phyloP scores from a whole-genome alignment of 805 yeast species.

The Barnettozyma pratensis region DNA sequence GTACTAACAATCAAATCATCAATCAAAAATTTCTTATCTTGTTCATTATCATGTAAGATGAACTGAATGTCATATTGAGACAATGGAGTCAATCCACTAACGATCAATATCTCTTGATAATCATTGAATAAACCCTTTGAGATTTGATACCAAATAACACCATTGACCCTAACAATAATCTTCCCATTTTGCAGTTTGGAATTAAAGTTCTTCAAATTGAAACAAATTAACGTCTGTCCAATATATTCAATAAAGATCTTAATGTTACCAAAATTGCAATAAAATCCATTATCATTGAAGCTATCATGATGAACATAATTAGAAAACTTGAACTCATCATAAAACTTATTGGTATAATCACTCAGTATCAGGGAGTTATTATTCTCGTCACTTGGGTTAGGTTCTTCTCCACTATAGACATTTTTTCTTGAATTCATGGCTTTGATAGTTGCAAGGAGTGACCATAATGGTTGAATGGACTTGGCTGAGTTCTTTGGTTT shows the following conservation, averaged over 20 bases:
- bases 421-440: constrained; percentile 44
- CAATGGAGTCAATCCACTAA: constrained; percentile 59
- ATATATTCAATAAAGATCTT: constrained; percentile 42
- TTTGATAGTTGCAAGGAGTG: constrained; percentile 44
- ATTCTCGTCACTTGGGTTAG: constrained; percentile 12
- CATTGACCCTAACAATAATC: constrained; percentile 50
- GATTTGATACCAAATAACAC: constrained; percentile 65
- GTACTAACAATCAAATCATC: constrained; percentile 37
- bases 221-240: constrained; percentile 47
- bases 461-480: constrained; percentile 47
- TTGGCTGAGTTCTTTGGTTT: constrained; percentile 16
- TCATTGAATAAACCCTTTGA: constrained; percentile 43
- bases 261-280: constrained; percentile 25
- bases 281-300: constrained; percentile 9
- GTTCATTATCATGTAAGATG: constrained; percentile 27
- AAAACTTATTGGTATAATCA: constrained; percentile 17
- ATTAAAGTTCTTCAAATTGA: constrained; percentile 41
- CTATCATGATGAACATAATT: constrained; percentile 16
- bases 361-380: constrained; percentile 19
- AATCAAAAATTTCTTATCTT: constrained; percentile 28
- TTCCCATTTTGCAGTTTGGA: constrained; percentile 29
- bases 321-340: constrained; percentile 27
- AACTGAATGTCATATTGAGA: constrained; percentile 57
- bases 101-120: constrained; percentile 44
- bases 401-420: constrained; percentile 36